Evolutionary conservation across 2,329 filamentous ascomycete species (phyloP).

Genomic region (Xylariaceae sp.): DNA sequence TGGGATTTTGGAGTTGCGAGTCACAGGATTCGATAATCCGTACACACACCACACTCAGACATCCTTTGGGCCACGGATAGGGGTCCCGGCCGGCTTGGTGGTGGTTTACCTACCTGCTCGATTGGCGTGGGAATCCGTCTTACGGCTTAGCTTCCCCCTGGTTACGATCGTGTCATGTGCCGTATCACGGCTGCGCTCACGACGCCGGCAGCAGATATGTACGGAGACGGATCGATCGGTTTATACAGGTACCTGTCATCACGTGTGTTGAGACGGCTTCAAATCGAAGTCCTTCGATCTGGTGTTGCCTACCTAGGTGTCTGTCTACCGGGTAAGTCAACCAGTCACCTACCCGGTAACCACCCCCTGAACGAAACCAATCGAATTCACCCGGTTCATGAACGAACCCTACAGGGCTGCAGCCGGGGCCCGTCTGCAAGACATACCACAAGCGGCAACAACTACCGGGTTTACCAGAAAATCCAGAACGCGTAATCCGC

Average conservation of each 20-base stretch:
- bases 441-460: not conserved
- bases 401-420: not conserved
- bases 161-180: not conserved
- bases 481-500: not conserved
- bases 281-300: too few relatives aligned
- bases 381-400: not conserved
- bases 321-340: too few relatives aligned
- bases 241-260: not conserved
- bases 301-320: too few relatives aligned
- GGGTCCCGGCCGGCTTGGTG: conserved; percentile 9
- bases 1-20: too few relatives aligned
- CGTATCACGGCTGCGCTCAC: not conserved
- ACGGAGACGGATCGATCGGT: not conserved
- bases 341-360: too few relatives aligned
- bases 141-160: conserved; percentile 4
- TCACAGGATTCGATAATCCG: not conserved
- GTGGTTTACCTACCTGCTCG: not conserved
- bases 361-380: too few relatives aligned
- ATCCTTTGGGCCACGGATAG: conserved; percentile 15
- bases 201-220: not conserved
- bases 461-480: not conserved
- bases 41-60: not conserved
- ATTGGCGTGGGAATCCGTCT: conserved; percentile 16
- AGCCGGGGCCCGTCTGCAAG: not conserved
- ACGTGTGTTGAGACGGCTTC: not conserved